phyloP scores from a whole-genome alignment of 2,329 filamentous ascomycete genomes.

The Penicillium sp. region DNA sequence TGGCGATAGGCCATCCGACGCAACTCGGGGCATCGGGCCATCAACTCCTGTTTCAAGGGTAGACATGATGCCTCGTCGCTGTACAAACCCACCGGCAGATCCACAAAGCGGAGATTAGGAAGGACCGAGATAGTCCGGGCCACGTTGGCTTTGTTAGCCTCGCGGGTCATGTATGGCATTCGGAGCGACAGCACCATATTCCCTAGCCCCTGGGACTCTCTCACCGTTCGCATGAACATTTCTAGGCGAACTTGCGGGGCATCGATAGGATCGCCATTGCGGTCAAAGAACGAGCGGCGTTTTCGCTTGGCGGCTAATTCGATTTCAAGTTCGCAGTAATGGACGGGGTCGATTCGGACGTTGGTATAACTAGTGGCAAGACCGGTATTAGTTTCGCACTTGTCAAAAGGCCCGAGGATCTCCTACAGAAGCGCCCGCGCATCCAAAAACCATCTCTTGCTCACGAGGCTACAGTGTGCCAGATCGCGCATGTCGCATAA shows the following conservation, averaged over 20 bases:
- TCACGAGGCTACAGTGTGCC: conserved; percentile 73
- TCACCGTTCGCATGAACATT: conserved; percentile 77
- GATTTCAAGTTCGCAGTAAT: conserved; percentile 88
- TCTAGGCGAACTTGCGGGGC: conserved; percentile 72
- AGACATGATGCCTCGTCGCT: conserved; percentile 73
- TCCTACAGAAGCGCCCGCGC: conserved; percentile 64
- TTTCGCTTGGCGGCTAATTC: conserved; percentile 76
- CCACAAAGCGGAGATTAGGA: conserved; percentile 82
- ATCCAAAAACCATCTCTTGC: conserved; percentile 67
- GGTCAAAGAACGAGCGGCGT: conserved; percentile 68
- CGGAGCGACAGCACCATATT: conserved; percentile 75
- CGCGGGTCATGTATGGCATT: conserved; percentile 90
- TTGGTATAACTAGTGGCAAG: conserved; percentile 67
- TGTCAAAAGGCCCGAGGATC: conserved; percentile 1
- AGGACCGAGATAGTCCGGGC: conserved; percentile 82
- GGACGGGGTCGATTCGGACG: conserved; percentile 88
- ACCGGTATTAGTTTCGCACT: conserved; percentile 9
- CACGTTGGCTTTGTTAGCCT: conserved; percentile 79
- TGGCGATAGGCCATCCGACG: conserved; percentile 83
- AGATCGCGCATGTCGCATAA: conserved; percentile 90
- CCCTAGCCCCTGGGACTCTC: conserved; percentile 71
- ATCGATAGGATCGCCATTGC: conserved; percentile 78
- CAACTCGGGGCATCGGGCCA: conserved; percentile 77
- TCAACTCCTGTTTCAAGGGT: conserved; percentile 77
- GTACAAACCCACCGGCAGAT: conserved; percentile 85